Base-by-base conservation (phyloP, 768 basidiomycete species). In the Boletus barrowsii region DNA sequence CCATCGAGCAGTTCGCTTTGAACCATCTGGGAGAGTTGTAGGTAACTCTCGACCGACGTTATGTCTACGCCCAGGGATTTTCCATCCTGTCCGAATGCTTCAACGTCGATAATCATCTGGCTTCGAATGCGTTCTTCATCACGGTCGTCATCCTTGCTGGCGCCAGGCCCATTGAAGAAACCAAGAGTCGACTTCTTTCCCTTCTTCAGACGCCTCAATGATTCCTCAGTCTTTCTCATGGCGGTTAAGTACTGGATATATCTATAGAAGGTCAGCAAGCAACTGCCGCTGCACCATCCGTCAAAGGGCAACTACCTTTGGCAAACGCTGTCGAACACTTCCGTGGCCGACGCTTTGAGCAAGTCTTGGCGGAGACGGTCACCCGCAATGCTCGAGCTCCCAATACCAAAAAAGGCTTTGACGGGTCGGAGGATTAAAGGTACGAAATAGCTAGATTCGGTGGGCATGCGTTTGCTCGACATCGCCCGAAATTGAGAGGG, bases 141-240 rank as follows among this genome's bases (percentile, higher is more conserved):
- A 48, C 81, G 81, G 5, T 81, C 83, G 50, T 91, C 89, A 10
- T 82, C 82, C 47, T 75, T 81, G 26, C 73, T 69, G 14, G 73
- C 60, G 42, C 68, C 68, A 4, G 78, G 58, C 45, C 73, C 75
- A 29, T 88, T 82, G 62, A 98, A 97, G 24, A 97, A 75, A 4
- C 91, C 90, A 68, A 92, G 89, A 0, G 84, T 76, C 0, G 76
- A 74, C 60, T 87, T 91, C 64, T 90, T 92, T 42, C 89, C 88
- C 68, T 90, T 96, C 66, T 94, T 93, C 61, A 96, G 78, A 36
- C 90, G 81, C 37, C 87, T 79, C 24, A 98, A 74, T 11, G 91
- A 88, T 65, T 94, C 93, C 59, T 98, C 93, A 9, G 92, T 92
- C 76, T 96, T 96, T 69, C 86, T 90, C 81, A 95, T 93, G 1